Evolutionary conservation across 495 filamentous ascomycete genomes (phyloP), one percentile per base, ranked within the genome.

Genomic region (Rhypophila decipiens): DNA sequence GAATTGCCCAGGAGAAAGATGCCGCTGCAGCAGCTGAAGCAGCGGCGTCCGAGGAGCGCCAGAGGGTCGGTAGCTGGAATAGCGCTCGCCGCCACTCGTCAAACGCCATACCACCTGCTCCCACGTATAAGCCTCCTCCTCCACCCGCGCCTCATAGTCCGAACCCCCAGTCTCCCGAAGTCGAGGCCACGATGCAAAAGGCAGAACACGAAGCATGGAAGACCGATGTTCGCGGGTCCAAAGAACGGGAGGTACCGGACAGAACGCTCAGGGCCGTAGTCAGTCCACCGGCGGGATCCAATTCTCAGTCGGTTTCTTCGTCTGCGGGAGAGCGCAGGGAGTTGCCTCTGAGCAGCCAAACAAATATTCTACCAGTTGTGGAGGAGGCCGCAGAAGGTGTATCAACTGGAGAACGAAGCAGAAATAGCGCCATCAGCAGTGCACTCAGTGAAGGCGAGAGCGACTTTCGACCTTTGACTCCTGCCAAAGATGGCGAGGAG

Each of bases 371-470:
- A n/a, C 93, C 93, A 1, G 84, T 96, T 40, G 88, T 98, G 7
- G 89, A 96, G 46, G 93, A 98, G 70, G 85, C 84, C 21, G 86
- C 83, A 11, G 93, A 96, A 65, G 85, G 79, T 15, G 79, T 76
- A 3, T 90, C 86, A 46, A 80, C 83, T 17, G 80, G 83, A 3
- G 78, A 64, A 27, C 67, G 61, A 23, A 74, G 64, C 39, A 61
- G 57, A 10, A 66, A 61, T 35, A 68, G 79, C 38, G 57, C 44
- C 22, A 40, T 66, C 40, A 72, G 68, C 44, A 61, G 78, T 39
- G 41, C 44, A n/a, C n/a, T n/a, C n/a, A n/a, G 23, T 42, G 37
- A 55, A 22, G 61, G 55, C 11, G 64, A 64, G 18, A 71, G 67
- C 43, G 78, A 74, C 44, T 57, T 66, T 40, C 63, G 67, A 18